phyloP scores from a whole-genome alignment of 805 yeast genomes.

The Candida bentonensis region DNA sequence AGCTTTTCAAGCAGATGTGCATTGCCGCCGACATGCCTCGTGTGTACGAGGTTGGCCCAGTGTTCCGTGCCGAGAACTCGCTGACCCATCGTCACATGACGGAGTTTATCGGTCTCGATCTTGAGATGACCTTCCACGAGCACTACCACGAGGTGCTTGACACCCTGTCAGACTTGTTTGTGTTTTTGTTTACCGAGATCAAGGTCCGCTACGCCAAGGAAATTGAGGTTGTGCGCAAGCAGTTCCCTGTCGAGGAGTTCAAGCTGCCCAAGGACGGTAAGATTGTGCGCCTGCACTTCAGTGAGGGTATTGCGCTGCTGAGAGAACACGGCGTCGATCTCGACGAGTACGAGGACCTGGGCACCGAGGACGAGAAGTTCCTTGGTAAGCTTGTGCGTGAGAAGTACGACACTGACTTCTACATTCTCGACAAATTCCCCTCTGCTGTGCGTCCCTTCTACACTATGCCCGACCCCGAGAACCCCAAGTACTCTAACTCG shows the following conservation, averaged over 20 bases:
- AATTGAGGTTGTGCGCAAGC: conserved; percentile 80
- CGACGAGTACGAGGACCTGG: conserved; percentile 70
- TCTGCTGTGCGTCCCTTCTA: conserved; percentile 93
- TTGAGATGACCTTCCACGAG: conserved; percentile 97
- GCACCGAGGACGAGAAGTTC: conserved; percentile 88
- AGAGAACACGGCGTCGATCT: conserved; percentile 75
- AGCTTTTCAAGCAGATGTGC: conserved; percentile 92
- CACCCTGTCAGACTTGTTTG: conserved; percentile 54
- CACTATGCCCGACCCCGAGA: conserved; percentile 96
- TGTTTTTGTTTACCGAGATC: conserved; percentile 77
- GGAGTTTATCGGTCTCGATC: conserved; percentile 91
- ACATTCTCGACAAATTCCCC: conserved; percentile 97
- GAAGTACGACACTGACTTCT: conserved; percentile 93
- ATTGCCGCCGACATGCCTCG: conserved; percentile 96
- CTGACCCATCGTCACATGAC: conserved; percentile 99
- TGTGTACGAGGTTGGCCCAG: conserved; percentile 95
- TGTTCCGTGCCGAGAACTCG: conserved; percentile 97
- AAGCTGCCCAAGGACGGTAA: conserved; percentile 86
- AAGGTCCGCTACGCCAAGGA: conserved; percentile 67
- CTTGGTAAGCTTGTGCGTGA: conserved; percentile 86
- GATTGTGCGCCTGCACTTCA: conserved; percentile 80
- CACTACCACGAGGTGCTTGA: conserved; percentile 87
- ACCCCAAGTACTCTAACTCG: conserved; percentile 88
- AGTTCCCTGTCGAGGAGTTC: conserved; percentile 96
- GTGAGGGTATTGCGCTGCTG: conserved; percentile 80